phyloP scores from a whole-genome alignment of 495 filamentous ascomycete genomes.

The Sphaerosporella brunnea region DNA sequence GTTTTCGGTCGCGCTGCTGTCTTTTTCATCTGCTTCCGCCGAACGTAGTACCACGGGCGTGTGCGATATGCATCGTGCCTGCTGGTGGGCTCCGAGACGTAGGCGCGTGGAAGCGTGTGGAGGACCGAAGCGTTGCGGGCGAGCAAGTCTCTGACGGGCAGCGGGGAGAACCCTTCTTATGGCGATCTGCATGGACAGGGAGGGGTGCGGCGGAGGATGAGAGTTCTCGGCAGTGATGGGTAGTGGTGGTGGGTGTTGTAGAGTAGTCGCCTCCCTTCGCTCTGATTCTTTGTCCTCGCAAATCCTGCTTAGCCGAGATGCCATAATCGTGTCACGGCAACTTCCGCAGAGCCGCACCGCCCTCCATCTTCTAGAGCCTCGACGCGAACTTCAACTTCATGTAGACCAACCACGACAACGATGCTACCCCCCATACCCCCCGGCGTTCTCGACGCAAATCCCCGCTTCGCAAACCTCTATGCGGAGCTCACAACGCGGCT shows the following conservation, averaged over 20 bases:
- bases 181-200: constrained; percentile 24
- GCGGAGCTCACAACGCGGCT: constrained; percentile 17
- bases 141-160: constrained; percentile 14
- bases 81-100: too few relatives aligned
- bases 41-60: constrained; percentile 7
- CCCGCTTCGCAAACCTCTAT: constrained; percentile 19
- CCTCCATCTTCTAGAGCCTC: too few relatives aligned
- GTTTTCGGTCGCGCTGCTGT: background rate
- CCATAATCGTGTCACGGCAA: too few relatives aligned
- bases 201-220: too few relatives aligned
- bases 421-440: constrained; percentile 22
- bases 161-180: constrained; percentile 23
- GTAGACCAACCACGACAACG: constrained; percentile 3
- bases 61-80: constrained; percentile 12
- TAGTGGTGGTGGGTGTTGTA: too few relatives aligned
- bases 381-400: too few relatives aligned
- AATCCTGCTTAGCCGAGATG: too few relatives aligned
- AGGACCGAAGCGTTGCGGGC: constrained; percentile 5
- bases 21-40: constrained; percentile 1
- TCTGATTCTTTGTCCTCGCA: too few relatives aligned
- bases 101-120: constrained; percentile 7
- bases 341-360: too few relatives aligned
- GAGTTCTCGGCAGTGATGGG: too few relatives aligned
- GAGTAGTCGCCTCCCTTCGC: too few relatives aligned
- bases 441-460: constrained; percentile 15